Percentiles rank a stretch among this genome's conserved stretches.
Conservation (phyloP, 106 monocot genomes). For the Iris macrosiphon region DNA sequence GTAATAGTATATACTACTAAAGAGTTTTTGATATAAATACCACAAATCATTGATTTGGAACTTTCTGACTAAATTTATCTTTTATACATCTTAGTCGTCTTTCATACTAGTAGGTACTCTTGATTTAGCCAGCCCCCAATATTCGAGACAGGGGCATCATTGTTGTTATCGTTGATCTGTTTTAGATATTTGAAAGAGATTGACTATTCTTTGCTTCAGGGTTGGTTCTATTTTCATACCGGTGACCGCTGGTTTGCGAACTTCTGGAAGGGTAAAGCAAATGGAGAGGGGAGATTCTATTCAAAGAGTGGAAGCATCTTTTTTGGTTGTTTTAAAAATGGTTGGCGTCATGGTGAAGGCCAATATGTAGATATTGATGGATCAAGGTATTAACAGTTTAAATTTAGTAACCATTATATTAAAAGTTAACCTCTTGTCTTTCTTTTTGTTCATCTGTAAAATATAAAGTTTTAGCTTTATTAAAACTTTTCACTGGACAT, state of each 20-base stretch:
- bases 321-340: constrained; percentile 76
- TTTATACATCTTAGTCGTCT: too few relatives aligned
- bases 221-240: constrained; percentile 93
- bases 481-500: neutral
- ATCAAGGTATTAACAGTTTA: constrained; percentile 44
- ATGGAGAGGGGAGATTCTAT: constrained; percentile 90
- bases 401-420: neutral
- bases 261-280: constrained; percentile 94
- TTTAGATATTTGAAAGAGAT: too few relatives aligned
- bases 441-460: neutral
- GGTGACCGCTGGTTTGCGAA: constrained; percentile 96
- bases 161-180: too few relatives aligned
- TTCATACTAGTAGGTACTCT: too few relatives aligned
- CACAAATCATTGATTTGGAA: too few relatives aligned
- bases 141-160: too few relatives aligned
- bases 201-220: constrained; percentile 34
- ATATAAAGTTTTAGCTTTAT: neutral
- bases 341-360: constrained; percentile 83
- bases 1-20: too few relatives aligned
- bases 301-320: constrained; percentile 61
- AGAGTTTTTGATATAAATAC: too few relatives aligned
- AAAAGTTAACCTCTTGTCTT: neutral
- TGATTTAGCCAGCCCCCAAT: too few relatives aligned
- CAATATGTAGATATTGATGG: constrained; percentile 66
- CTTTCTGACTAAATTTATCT: too few relatives aligned